Base-by-base conservation (phyloP, 495 filamentous ascomycete species). In the Podospora comata region DNA sequence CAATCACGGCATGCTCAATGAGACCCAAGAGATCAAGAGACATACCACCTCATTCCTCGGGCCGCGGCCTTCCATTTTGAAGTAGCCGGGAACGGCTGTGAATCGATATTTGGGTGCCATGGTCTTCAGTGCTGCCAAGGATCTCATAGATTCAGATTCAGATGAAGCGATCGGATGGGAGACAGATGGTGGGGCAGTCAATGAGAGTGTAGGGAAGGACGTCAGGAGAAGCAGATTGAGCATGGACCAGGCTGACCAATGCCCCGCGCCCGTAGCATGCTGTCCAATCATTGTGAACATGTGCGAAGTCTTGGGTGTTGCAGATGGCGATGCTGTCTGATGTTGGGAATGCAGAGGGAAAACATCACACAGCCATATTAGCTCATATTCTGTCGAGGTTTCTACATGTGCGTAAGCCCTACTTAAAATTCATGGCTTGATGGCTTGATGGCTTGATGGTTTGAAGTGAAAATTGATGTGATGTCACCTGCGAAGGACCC, bases 71-170 rank as follows among this genome's bases (percentile, higher is more conserved):
- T 34, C 59, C 16, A 61, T 61, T 9, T 61, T n/a, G 27, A 61
- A 61, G 27, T 61, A 61, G 23, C 59, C 59, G 18, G 59, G 26
- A 30, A 61, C 59, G 59, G 59, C 59, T 26, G 59, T 28, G 30
- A 28, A 61, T 30, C n/a, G 59, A 18, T 32, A 61, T 18, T 23
- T 61, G 26, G 20, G 16, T 61, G 59, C 5, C 16, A 18, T 61
- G 59, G 5, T 32, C 6, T 9, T 28, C 20, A 61, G 26, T 20
- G 56, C 56, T 20, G n/a, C 56, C 23, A 27, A 58, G 5, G 56
- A 19, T 58, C 2, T 48, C 39, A 48, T 48, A 16, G 5, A 13
- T 48, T 48, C 39, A 16, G 5, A 2, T 48, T 48, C 39, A 16
- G 39, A 48, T 11, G 39, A 11, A 48, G 15, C 2, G 39, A 3